Evolutionary conservation across 2,329 filamentous ascomycete genomes (phyloP), one percentile per base, ranked within the genome.

Genomic region (Whalleya microplaca): DNA sequence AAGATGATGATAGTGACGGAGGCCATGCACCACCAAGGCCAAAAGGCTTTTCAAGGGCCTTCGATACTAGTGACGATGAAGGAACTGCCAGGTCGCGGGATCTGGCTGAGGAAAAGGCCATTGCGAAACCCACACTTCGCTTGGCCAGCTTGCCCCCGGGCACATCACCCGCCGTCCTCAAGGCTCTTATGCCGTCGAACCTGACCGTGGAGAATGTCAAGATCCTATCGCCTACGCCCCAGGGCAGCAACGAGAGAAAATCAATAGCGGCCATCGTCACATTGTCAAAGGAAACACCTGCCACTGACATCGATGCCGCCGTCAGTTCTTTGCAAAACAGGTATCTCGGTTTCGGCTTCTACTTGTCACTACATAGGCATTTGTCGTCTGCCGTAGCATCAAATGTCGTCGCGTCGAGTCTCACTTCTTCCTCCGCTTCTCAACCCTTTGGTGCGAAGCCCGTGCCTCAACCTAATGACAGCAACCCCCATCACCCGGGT

Each of bases 281-380:
- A 0, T 76, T 96, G 27, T 86, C 89, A 1, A 86, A 89, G 55
- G 91, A 95, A 62, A 95, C 92, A 0, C 85, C 92, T 0, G 89
- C 89, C 0, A 89, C 87, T 21, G 91, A 96, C 54, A 93, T 97
- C 51, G 92, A 97, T 67, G 81, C 85, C 3, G 84, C 88, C 0
- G 90, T 96, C 50, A 94, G 87, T 69, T 76, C 84, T 2, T 76
- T 96, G 29, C 91, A 96, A 69, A 92, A 95, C 62, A 86, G 83
- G 63, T 96, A 97, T 70, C 78, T 96, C 16, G 93, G 93, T 16
- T 92, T 86, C 70, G 93, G 93, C 4, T 92, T 89, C 75, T 89
- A 93, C 72, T 79, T 97, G 2, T 88, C 85, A 6, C 81, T 96
- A 44, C 91, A 93, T 58, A 82, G 92, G 9, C 90, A 96, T 75